Percentiles rank a stretch among this genome's conserved stretches.
These are phyloP conservation scores for Glycine soja DNA, from an alignment of 306 rosid species.

Conservation along the genomic window DNA sequence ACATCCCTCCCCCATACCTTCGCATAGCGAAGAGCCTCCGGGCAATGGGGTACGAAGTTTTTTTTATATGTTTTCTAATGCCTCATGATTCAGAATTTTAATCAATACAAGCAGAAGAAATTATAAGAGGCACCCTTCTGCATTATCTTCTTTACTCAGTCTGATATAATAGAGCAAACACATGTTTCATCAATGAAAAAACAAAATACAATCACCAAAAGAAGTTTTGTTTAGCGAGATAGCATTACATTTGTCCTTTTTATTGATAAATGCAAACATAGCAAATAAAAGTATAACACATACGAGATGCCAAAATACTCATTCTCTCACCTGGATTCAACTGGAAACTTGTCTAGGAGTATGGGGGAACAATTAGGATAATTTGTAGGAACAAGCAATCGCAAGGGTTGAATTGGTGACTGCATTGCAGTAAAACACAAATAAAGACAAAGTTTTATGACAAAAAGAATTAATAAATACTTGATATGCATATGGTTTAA, in stretches of 20 bases:
- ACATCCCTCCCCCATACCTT: too few species aligned
- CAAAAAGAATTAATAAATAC: not conserved
- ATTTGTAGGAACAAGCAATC: slow-evolving; percentile 93
- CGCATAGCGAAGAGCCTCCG: too few species aligned
- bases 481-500: slow-evolving; percentile 8
- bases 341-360: slow-evolving; percentile 89
- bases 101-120: slow-evolving; percentile 1
- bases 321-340: slow-evolving; percentile 81
- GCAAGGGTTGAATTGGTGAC: slow-evolving; percentile 95
- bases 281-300: slow-evolving; percentile 13
- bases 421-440: slow-evolving; percentile 59
- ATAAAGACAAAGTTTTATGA: slow-evolving; percentile 40
- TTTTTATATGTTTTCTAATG: not conserved
- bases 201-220: slow-evolving; percentile 19
- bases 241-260: slow-evolving; percentile 24
- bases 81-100: slow-evolving; percentile 7
- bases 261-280: slow-evolving; percentile 39
- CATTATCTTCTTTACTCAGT: slow-evolving; percentile 5
- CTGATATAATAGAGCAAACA: slow-evolving; percentile 19
- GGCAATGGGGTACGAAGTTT: too few species aligned
- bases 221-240: slow-evolving; percentile 2
- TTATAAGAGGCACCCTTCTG: slow-evolving; percentile 23
- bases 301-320: slow-evolving; percentile 35
- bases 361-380: slow-evolving; percentile 95
- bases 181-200: slow-evolving; percentile 2